These are phyloP conservation scores for Leccinellum albellum DNA, from an alignment of 768 basidiomycete genomes.

Conservation along the genomic window DNA sequence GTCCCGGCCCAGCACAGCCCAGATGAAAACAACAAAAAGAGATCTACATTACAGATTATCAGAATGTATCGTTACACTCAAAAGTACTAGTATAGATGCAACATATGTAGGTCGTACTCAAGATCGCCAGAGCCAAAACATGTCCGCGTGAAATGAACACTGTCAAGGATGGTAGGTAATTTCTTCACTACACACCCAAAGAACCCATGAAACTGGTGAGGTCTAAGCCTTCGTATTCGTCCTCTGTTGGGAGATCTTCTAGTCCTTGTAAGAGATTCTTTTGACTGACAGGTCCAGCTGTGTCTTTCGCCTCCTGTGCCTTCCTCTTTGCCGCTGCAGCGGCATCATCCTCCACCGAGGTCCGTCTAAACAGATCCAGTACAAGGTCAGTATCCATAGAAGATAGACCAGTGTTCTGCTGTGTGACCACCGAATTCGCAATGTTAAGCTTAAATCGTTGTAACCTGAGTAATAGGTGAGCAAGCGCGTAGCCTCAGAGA, in stretches of 20 bases:
- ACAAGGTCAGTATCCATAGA: conserved; percentile 99
- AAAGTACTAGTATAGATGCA: conserved; percentile 31
- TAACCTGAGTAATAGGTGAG: conserved; percentile 47
- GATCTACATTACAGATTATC: conserved; percentile 35
- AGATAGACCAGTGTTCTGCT: conserved; percentile 89
- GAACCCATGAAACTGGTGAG: conserved; percentile 86
- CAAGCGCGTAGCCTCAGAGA: background rate
- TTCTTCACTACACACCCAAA: conserved; percentile 47
- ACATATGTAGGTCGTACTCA: conserved; percentile 26
- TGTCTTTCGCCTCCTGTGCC: conserved; percentile 49
- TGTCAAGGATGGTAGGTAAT: conserved; percentile 1
- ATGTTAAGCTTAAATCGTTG: conserved; percentile 99
- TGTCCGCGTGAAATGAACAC: conserved; percentile 20
- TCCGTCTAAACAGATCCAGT: conserved; percentile 85
- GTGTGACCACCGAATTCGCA: conserved; percentile 93
- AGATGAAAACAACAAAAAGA: background rate
- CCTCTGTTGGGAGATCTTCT: conserved; percentile 87
- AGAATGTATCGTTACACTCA: conserved; percentile 30
- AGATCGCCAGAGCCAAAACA: conserved; percentile 13
- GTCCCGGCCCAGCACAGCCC: background rate
- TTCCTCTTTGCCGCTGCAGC: conserved; percentile 43
- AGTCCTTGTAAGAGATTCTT: conserved; percentile 86
- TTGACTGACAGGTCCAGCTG: conserved; percentile 59
- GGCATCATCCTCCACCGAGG: conserved; percentile 71
- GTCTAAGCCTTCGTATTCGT: conserved; percentile 88